Conservation (phyloP, 768 basidiomycete genomes). For the Rhizopogon salebrosus region DNA sequence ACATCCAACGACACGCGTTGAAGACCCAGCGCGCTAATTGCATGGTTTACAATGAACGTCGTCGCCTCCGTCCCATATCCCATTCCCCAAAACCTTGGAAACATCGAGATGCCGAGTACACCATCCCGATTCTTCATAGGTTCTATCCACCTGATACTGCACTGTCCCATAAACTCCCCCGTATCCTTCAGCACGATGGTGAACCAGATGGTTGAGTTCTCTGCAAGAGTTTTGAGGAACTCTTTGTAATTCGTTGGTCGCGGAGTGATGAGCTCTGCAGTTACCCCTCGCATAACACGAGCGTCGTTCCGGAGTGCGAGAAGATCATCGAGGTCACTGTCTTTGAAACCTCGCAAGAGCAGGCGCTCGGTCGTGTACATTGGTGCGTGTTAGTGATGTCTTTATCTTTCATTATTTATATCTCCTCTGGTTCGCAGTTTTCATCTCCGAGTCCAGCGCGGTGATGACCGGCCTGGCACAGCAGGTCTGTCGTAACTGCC, state of each 20-base stretch:
- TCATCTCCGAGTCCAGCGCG: too few species aligned
- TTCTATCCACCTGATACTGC: slow-evolving; percentile 11
- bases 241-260: slow-evolving; percentile 12
- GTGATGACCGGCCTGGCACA: too few species aligned
- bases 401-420: too few species aligned
- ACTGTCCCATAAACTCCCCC: slow-evolving; percentile 15
- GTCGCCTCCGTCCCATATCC: slow-evolving; percentile 19
- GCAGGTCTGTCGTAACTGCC: too few species aligned
- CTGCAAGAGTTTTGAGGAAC: slow-evolving; percentile 8
- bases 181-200: slow-evolving; percentile 18
- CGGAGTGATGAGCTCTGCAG: slow-evolving; percentile 16
- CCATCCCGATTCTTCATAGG: slow-evolving; percentile 23
- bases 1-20: slow-evolving; percentile 26
- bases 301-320: slow-evolving; percentile 18
- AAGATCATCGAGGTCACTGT: slow-evolving; percentile 13
- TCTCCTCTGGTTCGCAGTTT: too few species aligned
- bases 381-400: neutral
- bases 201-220: slow-evolving; percentile 13
- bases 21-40: slow-evolving; percentile 17
- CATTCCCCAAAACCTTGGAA: slow-evolving; percentile 18
- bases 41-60: slow-evolving; percentile 15
- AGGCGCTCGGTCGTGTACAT: slow-evolving; percentile 24
- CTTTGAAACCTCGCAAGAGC: slow-evolving; percentile 15
- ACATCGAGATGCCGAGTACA: slow-evolving; percentile 18
- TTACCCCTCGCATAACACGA: slow-evolving; percentile 13